A percentile compares a stretch with the other conserved stretches of the same genome.
Evolutionary conservation across 768 basidiomycete species (phyloP).

Genomic region (Termitomyces sp.): DNA sequence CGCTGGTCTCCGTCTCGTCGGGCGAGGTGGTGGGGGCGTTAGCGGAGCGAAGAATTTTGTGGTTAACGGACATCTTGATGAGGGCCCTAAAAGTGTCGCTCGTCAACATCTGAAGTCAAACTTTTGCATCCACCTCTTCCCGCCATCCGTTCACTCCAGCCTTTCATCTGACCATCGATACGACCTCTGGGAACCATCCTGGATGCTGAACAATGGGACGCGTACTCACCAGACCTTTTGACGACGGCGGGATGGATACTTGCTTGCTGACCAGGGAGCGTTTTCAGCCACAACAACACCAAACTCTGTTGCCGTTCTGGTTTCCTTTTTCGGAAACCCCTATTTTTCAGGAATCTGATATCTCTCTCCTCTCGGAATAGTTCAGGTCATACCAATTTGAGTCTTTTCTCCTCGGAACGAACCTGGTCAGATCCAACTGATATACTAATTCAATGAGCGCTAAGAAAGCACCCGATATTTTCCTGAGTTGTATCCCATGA

Average conservation of each 20-base stretch:
- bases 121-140: constrained; percentile 56
- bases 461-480: not conserved
- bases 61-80: constrained; percentile 68
- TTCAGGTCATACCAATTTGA: not conserved
- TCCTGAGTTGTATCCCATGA: not conserved
- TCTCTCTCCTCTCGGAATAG: too few relatives aligned
- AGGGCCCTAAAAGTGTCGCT: constrained; percentile 30
- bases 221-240: constrained; percentile 68
- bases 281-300: constrained; percentile 30
- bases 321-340: constrained; percentile 19
- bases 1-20: constrained; percentile 85
- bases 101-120: constrained; percentile 47
- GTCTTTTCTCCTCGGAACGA: not conserved
- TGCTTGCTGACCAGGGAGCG: constrained; percentile 28
- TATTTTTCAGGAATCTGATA: not conserved
- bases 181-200: constrained; percentile 20
- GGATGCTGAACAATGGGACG: constrained; percentile 27
- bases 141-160: constrained; percentile 20
- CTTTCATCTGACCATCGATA: constrained; percentile 20
- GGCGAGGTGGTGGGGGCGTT: constrained; percentile 89
- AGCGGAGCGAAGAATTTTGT: constrained; percentile 94
- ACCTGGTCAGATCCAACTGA: not conserved
- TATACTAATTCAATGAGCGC: not conserved
- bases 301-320: constrained; percentile 14
- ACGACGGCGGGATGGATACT: constrained; percentile 42